Evolutionary conservation across 169 alveolate species (phyloP).

Genomic region (Eimeria falciformis): DNA sequence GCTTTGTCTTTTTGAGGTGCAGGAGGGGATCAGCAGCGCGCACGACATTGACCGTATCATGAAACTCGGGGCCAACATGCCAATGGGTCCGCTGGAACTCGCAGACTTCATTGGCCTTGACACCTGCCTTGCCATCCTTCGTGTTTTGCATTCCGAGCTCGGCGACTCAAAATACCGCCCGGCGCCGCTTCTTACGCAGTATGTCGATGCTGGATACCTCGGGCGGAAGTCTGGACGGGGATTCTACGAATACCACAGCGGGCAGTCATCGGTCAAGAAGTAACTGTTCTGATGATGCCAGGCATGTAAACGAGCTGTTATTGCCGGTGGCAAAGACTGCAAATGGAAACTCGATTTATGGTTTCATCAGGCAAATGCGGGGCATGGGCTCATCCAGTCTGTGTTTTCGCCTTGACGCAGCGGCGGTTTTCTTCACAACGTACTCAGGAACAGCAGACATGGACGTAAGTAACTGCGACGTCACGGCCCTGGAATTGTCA

Average conservation of each 20-base stretch:
- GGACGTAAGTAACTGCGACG: no score
- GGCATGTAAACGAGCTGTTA: no score
- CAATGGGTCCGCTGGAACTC: constrained; percentile 94
- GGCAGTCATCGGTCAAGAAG: background rate
- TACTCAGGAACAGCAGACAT: no score
- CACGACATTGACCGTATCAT: constrained; percentile 92
- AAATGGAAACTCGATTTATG: no score
- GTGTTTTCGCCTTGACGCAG: no score
- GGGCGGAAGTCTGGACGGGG: constrained; percentile 93
- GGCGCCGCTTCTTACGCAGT: constrained; percentile 90
- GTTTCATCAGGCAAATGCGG: no score
- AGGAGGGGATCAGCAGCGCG: constrained; percentile 87
- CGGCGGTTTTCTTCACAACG: no score
- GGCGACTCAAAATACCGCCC: constrained; percentile 94
- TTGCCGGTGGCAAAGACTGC: no score
- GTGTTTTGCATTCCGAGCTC: constrained; percentile 89
- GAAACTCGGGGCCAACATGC: constrained; percentile 94
- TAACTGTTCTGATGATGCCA: background rate
- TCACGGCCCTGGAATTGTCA: no score
- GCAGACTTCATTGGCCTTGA: constrained; percentile 95
- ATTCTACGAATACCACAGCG: constrained; percentile 87
- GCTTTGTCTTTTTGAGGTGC: no score
- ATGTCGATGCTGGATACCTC: constrained; percentile 93
- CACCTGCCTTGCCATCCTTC: constrained; percentile 87
- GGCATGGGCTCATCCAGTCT: no score